Evolutionary conservation across 768 basidiomycete genomes (phyloP).

Genomic region (Boletus subcaerulescens): DNA sequence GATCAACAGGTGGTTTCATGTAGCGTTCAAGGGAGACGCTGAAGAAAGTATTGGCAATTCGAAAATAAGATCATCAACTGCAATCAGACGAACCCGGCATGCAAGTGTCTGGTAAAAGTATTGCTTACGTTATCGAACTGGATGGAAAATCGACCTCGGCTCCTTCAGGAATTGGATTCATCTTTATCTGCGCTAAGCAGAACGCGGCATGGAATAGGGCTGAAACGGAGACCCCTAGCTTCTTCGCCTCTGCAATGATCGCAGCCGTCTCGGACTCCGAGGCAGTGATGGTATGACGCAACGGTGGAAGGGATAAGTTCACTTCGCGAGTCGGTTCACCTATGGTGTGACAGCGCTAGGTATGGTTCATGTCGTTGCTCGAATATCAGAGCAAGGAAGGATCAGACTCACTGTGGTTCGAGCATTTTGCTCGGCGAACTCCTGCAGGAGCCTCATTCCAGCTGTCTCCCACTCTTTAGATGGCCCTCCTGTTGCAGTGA

Average conservation of each 20-base stretch:
- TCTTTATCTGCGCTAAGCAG: conserved; percentile 18
- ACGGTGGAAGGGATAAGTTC: conserved; percentile 6
- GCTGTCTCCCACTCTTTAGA: conserved; percentile 14
- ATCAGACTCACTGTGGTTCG: conserved; percentile 7
- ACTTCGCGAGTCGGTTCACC: conserved; percentile 3
- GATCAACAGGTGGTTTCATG: conserved; percentile 16
- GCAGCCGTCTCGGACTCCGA: conserved; percentile 11
- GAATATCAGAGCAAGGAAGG: too few species aligned
- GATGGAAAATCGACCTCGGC: conserved; percentile 19
- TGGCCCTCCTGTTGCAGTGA: conserved; percentile 23
- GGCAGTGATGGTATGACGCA: background rate
- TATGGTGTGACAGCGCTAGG: conserved; percentile 8
- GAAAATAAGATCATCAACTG: background rate
- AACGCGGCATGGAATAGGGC: conserved; percentile 23
- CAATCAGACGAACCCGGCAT: background rate
- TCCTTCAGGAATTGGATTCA: conserved; percentile 12
- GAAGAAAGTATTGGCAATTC: too few species aligned
- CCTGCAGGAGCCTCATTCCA: conserved; percentile 16
- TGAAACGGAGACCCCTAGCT: conserved; percentile 11
- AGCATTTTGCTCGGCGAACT: conserved; percentile 1
- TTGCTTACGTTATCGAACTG: conserved; percentile 10
- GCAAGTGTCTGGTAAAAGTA: background rate
- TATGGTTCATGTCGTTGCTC: background rate
- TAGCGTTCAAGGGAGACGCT: conserved; percentile 20
- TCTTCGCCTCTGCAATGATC: conserved; percentile 10